These are phyloP conservation scores for Trichosporon ovoides DNA, from an alignment of 1,284 basidiomycete species.

Conservation along the genomic window DNA sequence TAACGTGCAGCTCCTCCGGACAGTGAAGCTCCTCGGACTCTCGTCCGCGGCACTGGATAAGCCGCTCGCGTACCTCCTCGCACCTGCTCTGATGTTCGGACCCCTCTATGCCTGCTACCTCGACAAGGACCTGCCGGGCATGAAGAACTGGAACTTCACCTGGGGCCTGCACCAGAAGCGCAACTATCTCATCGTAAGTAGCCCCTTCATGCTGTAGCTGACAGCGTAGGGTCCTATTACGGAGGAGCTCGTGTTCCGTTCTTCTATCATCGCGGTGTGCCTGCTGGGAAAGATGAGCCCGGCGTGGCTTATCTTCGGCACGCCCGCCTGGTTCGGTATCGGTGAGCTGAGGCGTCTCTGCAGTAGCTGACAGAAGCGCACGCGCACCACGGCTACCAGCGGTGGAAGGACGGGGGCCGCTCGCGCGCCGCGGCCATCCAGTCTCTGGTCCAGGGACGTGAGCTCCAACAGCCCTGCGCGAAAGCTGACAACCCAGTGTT, in stretches of 20 bases:
- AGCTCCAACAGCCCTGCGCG: constrained; percentile 37
- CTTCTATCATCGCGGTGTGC: constrained; percentile 71
- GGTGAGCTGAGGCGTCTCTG: constrained; percentile 57
- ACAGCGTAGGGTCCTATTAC: constrained; percentile 70
- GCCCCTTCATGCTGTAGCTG: not conserved
- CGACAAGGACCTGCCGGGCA: constrained; percentile 58
- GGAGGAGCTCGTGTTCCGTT: constrained; percentile 88
- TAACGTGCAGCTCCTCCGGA: constrained; percentile 21
- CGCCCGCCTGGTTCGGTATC: constrained; percentile 81
- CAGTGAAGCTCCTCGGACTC: constrained; percentile 35
- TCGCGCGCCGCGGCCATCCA: constrained; percentile 59
- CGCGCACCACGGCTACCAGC: constrained; percentile 83
- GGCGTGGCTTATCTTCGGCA: constrained; percentile 64
- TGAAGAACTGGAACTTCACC: constrained; percentile 35
- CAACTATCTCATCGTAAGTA: constrained; percentile 71
- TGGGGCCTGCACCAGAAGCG: constrained; percentile 51
- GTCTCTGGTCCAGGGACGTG: constrained; percentile 60
- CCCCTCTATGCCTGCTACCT: constrained; percentile 68
- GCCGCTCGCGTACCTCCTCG: constrained; percentile 59
- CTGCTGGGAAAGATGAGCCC: constrained; percentile 60
- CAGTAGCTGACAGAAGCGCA: constrained; percentile 62
- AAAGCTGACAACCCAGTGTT: constrained; percentile 56
- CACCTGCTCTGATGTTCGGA: constrained; percentile 74
- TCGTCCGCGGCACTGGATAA: constrained; percentile 16
- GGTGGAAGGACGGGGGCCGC: constrained; percentile 65